phyloP scores from a whole-genome alignment of 805 yeast genomes.

The Starmerella potacharoeniae region DNA sequence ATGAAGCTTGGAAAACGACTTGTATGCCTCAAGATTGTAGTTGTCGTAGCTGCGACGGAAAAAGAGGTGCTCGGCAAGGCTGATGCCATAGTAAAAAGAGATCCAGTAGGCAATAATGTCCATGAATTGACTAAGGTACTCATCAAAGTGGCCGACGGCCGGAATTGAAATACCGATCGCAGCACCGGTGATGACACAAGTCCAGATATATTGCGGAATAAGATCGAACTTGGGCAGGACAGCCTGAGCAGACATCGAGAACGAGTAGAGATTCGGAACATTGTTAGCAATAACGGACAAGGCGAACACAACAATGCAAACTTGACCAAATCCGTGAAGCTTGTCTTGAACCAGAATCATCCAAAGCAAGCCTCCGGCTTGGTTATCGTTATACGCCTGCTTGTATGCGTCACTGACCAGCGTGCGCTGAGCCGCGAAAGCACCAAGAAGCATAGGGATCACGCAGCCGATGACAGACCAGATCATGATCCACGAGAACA shows the following conservation, averaged over 20 bases:
- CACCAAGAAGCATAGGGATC: conserved; percentile 71
- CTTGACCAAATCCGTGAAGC: conserved; percentile 79
- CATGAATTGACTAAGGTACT: conserved; percentile 78
- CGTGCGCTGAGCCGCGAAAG: conserved; percentile 70
- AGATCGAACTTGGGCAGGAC: conserved; percentile 61
- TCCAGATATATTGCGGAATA: conserved; percentile 79
- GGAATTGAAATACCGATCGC: conserved; percentile 84
- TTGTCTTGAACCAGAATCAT: conserved; percentile 69
- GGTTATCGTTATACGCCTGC: conserved; percentile 37
- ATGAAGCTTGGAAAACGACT: conserved; percentile 50
- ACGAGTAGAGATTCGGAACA: conserved; percentile 88
- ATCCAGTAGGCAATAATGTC: conserved; percentile 83
- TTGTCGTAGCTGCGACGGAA: conserved; percentile 51
- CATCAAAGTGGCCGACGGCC: conserved; percentile 62
- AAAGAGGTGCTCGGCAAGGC: conserved; percentile 72
- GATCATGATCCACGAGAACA: conserved; percentile 50
- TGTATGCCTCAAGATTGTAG: conserved; percentile 54
- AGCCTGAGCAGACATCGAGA: conserved; percentile 77
- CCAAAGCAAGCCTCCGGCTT: conserved; percentile 74
- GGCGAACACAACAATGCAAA: conserved; percentile 74
- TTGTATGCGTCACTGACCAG: conserved; percentile 35
- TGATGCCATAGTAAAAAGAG: conserved; percentile 69
- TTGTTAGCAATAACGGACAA: conserved; percentile 83
- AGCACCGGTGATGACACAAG: conserved; percentile 58
- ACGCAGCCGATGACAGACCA: conserved; percentile 61